These are phyloP conservation scores for Microdochium trichocladiopsis DNA, from an alignment of 2,329 filamentous ascomycete genomes.

Conservation along the genomic window DNA sequence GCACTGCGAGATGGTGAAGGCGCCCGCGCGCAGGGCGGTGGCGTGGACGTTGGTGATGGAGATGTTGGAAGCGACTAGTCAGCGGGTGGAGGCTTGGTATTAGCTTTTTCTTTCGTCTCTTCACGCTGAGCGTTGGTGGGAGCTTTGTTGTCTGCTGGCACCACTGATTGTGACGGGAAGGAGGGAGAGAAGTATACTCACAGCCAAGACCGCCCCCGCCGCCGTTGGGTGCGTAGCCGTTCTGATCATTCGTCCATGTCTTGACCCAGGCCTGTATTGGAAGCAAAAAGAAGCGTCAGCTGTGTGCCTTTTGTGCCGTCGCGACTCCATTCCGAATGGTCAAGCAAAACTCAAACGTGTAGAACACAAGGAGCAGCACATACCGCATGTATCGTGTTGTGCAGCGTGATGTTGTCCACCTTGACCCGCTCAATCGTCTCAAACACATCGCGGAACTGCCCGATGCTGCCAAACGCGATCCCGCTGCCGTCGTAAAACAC, in stretches of 20 bases:
- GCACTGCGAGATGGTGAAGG: constrained; percentile 12
- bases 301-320: background rate
- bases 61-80: constrained; percentile 1
- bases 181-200: constrained; percentile 8
- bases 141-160: too few relatives aligned
- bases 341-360: background rate
- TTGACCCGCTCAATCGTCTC: constrained; percentile 34
- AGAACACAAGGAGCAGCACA: too few relatives aligned
- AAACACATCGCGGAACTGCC: constrained; percentile 34
- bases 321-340: background rate
- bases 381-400: constrained; percentile 28
- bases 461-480: constrained; percentile 39
- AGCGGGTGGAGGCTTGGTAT: background rate
- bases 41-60: constrained; percentile 4
- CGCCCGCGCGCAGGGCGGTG: constrained; percentile 9
- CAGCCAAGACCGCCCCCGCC: constrained; percentile 39
- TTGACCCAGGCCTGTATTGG: constrained; percentile 32
- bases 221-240: constrained; percentile 38
- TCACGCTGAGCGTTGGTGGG: constrained; percentile 17
- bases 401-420: constrained; percentile 28
- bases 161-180: constrained; percentile 11
- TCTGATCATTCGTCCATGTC: constrained; percentile 38
- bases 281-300: background rate
- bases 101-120: background rate
- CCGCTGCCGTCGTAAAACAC: constrained; percentile 32